Evolutionary conservation across 1,284 basidiomycete genomes (phyloP), one percentile per base, ranked within the genome.

Genomic region (Mrakiaceae sp.): DNA sequence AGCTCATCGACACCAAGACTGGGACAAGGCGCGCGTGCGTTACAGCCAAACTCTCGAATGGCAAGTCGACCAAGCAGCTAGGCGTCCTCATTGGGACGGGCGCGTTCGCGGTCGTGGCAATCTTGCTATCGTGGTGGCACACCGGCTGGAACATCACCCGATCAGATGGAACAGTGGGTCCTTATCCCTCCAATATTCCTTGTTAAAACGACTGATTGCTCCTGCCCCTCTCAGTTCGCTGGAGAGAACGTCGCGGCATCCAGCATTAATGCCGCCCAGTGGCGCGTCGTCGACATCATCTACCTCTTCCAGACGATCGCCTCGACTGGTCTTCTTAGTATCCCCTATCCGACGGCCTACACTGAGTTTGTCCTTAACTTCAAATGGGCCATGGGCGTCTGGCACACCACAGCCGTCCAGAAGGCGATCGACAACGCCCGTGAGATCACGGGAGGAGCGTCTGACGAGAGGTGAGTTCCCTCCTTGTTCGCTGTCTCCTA

Each of bases 31-130:
- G 87, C 55, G 90, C 91, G 0, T 98, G 94, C 71, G 81, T 98
- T 3, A 91, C 95, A 75, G 84, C 91, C 7, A 95, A 91, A 0
- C 79, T 98, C 4, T 86, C 88, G 27, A 98, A 98, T 73, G 93
- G 94, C 9, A 87, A 86, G 83, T 89, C 90, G 1, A 83, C 85
- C 0, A 83, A 84, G 66, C 87, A 90, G 74, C 73, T 77, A 4
- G 84, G 82, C 3, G 92, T 91, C 11, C 82, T 84, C 70, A 95
- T 89, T 87, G 80, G 82, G 0, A 86, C 87, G 4, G 87, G 82
- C 40, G 84, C 80, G 39, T 75, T 95, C 61, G 83, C 85, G 2
- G 73, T 94, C 51, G 79, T 85, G 4, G 83, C 87, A 0, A 78
- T 90, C 53, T 71, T 87, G 43, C 81, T 84, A 43, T 86, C 87